Percentiles rank a stretch among this genome's conserved stretches.
phyloP scores from a whole-genome alignment of 345 rosid species.

The Gossypium bickii region DNA sequence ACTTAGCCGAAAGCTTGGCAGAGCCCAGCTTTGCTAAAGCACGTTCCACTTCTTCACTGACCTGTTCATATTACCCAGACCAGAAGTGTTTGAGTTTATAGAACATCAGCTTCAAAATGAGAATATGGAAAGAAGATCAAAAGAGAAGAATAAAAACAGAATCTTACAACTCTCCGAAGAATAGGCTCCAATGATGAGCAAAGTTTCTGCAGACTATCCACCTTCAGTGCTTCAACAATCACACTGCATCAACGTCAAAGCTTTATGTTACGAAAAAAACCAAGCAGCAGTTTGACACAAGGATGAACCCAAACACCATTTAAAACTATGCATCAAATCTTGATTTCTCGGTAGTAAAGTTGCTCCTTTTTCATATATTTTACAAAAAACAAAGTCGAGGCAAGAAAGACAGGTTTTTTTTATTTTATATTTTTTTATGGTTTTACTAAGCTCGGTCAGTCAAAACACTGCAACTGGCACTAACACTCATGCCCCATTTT shows the following conservation, averaged over 20 bases:
- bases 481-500: neutral
- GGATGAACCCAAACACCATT: neutral
- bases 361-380: neutral
- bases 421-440: neutral
- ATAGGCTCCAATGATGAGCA: constrained; percentile 96
- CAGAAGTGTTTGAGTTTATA: neutral
- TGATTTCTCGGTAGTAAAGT: neutral
- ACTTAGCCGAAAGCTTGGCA: constrained; percentile 66
- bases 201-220: constrained; percentile 90
- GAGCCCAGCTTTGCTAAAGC: constrained; percentile 90
- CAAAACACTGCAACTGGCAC: neutral
- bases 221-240: constrained; percentile 95
- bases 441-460: neutral
- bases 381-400: neutral
- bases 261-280: neutral
- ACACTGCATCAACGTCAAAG: constrained; percentile 52
- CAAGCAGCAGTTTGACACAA: neutral
- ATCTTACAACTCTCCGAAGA: constrained; percentile 88
- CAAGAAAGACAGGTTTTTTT: neutral
- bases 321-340: neutral
- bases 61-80: constrained; percentile 43
- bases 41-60: constrained; percentile 98
- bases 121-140: neutral
- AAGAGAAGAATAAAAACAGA: constrained; percentile 18
- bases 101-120: neutral